Evolutionary conservation across 352 stramenopile species (phyloP), one percentile per base, ranked within the genome.

Genomic region (Globisporangium cystogenes): DNA sequence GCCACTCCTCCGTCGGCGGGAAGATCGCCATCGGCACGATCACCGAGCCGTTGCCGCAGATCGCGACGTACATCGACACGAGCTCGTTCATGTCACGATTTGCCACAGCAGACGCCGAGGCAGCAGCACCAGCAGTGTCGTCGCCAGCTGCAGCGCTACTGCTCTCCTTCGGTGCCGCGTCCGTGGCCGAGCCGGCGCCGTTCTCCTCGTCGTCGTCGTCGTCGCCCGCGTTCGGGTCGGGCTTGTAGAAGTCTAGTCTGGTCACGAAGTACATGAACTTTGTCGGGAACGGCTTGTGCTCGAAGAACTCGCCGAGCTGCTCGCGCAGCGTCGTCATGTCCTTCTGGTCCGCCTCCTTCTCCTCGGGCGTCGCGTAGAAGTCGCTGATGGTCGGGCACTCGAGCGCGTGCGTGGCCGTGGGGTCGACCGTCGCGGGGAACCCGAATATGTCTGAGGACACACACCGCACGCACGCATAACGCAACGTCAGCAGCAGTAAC

Each of bases 221-320:
- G 21, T 48, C 50, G n/a, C 62, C 46, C 11, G 62, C 68, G 14
- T 59, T 69, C 29, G 74, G 65, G 41, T 90, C 65, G 4, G 82
- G 82, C 29, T 79, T 83, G 56, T 82, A 65, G 48, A 90, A 90
- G 53, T 93, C 80, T 35, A 93, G 67, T 61, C 74, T 77, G 55
- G 82, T 93, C 36, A 93, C 82, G 67, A 84, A 93, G 77, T 93
- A 90, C 60, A 93, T 54, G 56, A 82, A 90, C 73, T 90, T 90
- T 55, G 80, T 89, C 15, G 77, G 74, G 55, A 93, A 85, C 7
- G 82, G 72, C 60, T 91, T 87, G 23, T 85, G 51, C n/a, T 84
- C 76, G 36, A 93, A 93, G 57, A 93, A 93, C 68, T 86, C 72
- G 41, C 60, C 39, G n/a, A 93, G 56, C 44, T 90, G 74, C 20